Conservation (phyloP, 805 yeast species). For the Wickerhamiella domercqiae region DNA sequence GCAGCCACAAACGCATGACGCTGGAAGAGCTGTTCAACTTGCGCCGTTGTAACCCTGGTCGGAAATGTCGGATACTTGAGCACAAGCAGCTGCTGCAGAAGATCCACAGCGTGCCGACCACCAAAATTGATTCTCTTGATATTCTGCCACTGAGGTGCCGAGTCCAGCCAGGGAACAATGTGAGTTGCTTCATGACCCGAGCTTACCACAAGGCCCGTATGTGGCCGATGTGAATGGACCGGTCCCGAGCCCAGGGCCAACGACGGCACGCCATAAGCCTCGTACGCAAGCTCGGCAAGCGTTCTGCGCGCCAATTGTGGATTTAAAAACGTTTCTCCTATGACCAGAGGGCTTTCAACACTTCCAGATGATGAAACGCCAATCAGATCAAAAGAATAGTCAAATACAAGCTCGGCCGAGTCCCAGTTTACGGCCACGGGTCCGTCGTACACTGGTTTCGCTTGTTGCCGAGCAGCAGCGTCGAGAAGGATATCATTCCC, state of each 20-base stretch:
- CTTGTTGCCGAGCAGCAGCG: conserved; percentile 46
- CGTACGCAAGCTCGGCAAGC: conserved; percentile 73
- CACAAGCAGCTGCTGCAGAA: conserved; percentile 43
- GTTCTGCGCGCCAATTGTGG: conserved; percentile 54
- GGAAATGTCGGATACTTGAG: conserved; percentile 92
- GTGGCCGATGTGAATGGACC: neutral
- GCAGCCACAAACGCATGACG: conserved; percentile 66
- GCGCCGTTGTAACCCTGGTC: conserved; percentile 43
- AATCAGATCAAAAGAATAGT: conserved; percentile 67
- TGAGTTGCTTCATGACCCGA: conserved; percentile 66
- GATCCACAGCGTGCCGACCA: conserved; percentile 57
- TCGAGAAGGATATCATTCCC: conserved; percentile 76
- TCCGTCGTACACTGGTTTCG: conserved; percentile 77
- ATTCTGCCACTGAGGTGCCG: conserved; percentile 46
- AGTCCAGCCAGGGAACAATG: conserved; percentile 66
- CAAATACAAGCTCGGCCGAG: conserved; percentile 62
- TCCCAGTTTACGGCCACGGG: conserved; percentile 87
- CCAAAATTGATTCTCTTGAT: conserved; percentile 86
- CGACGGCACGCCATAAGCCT: conserved; percentile 60
- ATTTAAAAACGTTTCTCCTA: conserved; percentile 65
- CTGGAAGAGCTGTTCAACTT: conserved; percentile 51
- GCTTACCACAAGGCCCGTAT: neutral
- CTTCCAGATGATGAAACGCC: conserved; percentile 42
- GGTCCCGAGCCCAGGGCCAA: conserved; percentile 33
- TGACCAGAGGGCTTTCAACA: conserved; percentile 62